A percentile compares a stretch with the other conserved stretches of the same genome.
Evolutionary conservation across 495 filamentous ascomycete genomes (phyloP).

Genomic region (Penicillium egyptiacum): DNA sequence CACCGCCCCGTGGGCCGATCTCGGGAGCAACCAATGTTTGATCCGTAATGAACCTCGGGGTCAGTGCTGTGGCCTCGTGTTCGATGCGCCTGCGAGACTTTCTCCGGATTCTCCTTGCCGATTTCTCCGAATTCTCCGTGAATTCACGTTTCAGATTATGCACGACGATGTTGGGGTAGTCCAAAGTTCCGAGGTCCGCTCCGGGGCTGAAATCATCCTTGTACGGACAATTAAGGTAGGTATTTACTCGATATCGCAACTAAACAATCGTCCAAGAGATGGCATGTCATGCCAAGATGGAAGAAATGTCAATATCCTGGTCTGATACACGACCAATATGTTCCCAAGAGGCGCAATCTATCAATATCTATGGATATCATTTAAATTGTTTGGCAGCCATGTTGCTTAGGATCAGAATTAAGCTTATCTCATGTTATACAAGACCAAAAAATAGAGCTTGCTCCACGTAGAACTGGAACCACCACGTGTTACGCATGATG

Average conservation of each 20-base stretch:
- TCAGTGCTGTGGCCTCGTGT: not conserved
- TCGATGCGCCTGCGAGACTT: not conserved
- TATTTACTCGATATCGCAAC: not conserved
- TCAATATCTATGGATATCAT: not conserved
- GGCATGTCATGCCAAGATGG: not conserved
- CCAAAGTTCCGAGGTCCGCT: not conserved
- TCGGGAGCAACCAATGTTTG: not conserved
- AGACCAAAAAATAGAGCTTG: not conserved
- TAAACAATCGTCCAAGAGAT: not conserved
- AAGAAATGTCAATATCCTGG: not conserved
- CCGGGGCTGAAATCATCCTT: not conserved
- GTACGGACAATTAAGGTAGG: too few relatives aligned
- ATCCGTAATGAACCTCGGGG: not conserved
- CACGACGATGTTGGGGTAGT: not conserved
- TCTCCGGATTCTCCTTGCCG: not conserved
- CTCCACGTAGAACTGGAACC: not conserved
- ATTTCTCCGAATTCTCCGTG: not conserved
- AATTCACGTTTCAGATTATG: not conserved
- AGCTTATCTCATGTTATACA: conserved; percentile 1
- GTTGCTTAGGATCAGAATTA: not conserved
- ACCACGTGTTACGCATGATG: not conserved
- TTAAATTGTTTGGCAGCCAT: too few relatives aligned
- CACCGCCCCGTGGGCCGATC: not conserved
- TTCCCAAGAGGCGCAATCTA: not conserved
- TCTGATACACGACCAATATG: not conserved